phyloP scores from a whole-genome alignment of 1,284 basidiomycete species.

The Moesziomyces antarcticus region DNA sequence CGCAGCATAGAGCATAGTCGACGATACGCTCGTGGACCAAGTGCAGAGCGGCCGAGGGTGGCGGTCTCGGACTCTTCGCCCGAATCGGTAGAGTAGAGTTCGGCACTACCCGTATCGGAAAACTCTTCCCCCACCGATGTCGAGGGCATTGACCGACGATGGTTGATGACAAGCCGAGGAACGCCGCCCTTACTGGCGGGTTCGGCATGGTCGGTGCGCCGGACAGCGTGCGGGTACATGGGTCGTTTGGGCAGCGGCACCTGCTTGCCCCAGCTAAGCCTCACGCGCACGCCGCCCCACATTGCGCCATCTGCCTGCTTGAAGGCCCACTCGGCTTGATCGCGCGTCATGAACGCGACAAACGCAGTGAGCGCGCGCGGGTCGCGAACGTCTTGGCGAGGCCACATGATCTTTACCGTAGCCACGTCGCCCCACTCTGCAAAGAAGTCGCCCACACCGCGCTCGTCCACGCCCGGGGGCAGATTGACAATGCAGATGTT shows the following conservation, averaged over 20 bases:
- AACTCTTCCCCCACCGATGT: conserved; percentile 1
- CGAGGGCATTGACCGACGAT: conserved; percentile 1
- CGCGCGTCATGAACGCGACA: conserved; percentile 92
- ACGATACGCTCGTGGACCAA: conserved; percentile 81
- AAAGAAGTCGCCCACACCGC: conserved; percentile 85
- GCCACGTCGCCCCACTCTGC: conserved; percentile 72
- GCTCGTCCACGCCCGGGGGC: conserved; percentile 84
- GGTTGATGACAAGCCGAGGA: conserved; percentile 22
- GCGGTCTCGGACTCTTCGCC: conserved; percentile 87
- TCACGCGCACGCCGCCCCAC: conserved; percentile 85
- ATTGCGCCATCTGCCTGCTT: conserved; percentile 88
- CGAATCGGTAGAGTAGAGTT: conserved; percentile 89
- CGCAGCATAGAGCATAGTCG: conserved; percentile 91
- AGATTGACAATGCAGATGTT: conserved; percentile 89
- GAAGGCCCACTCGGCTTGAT: conserved; percentile 86
- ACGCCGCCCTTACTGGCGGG: conserved; percentile 1
- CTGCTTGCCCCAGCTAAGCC: conserved; percentile 95
- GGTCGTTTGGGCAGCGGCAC: conserved; percentile 78
- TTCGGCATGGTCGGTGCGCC: neutral
- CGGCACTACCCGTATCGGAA: conserved; percentile 34
- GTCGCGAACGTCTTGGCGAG: conserved; percentile 71
- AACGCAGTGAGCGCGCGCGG: conserved; percentile 87
- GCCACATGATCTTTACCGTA: conserved; percentile 69
- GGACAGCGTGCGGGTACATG: conserved; percentile 12
- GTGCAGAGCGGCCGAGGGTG: conserved; percentile 78